These are phyloP conservation scores for Peniophora sp. DNA, from an alignment of 1,284 basidiomycete species.

Conservation along the genomic window DNA sequence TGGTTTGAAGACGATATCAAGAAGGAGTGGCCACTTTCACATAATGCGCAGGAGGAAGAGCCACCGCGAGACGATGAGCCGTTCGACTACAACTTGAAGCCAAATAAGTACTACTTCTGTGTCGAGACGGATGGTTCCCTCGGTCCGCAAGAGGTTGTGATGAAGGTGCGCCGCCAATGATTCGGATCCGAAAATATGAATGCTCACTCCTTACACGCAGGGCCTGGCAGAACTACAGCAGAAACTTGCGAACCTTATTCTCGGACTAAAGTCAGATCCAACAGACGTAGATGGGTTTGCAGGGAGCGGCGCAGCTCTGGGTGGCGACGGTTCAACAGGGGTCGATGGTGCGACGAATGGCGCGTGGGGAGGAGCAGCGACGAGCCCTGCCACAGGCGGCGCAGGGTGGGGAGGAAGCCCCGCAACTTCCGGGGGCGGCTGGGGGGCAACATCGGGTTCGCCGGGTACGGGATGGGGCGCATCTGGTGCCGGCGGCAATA, in stretches of 20 bases:
- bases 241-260: slow-evolving; percentile 75
- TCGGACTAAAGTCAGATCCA: slow-evolving; percentile 58
- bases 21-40: slow-evolving; percentile 77
- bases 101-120: slow-evolving; percentile 85
- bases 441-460: slow-evolving; percentile 22
- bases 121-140: slow-evolving; percentile 89
- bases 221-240: slow-evolving; percentile 76
- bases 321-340: neutral
- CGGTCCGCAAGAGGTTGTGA: slow-evolving; percentile 81
- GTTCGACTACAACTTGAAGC: slow-evolving; percentile 85
- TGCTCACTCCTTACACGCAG: slow-evolving; percentile 26
- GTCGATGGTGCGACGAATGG: neutral
- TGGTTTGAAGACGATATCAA: slow-evolving; percentile 86
- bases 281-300: slow-evolving; percentile 36
- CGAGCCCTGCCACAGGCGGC: slow-evolving; percentile 9
- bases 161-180: slow-evolving; percentile 47
- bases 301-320: slow-evolving; percentile 8
- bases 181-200: neutral
- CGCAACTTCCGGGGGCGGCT: slow-evolving; percentile 23
- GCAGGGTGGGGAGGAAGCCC: slow-evolving; percentile 13
- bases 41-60: slow-evolving; percentile 80
- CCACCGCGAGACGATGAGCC: slow-evolving; percentile 68
- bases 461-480: slow-evolving; percentile 26
- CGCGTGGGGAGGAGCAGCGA: slow-evolving; percentile 2
- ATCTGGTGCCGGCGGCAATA: slow-evolving; percentile 15